Base-by-base conservation (phyloP, 495 filamentous ascomycete species). In the Aspergillus asperescens region DNA sequence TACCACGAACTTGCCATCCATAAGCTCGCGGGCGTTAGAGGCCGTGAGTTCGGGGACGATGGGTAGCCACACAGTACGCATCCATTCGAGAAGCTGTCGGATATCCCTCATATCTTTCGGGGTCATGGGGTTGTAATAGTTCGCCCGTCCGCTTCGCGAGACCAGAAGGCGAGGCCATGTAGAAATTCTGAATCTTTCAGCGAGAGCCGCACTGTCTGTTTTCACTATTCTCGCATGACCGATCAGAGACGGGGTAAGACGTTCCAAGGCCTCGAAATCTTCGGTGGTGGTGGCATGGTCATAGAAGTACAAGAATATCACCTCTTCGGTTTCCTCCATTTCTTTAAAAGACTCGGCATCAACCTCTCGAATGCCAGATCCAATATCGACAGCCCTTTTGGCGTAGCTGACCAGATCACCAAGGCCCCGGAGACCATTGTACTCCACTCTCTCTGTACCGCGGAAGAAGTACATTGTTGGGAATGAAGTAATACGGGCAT, bases 271-370 rank as follows among this genome's bases (percentile, higher is more conserved):
- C 57, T 74, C 73, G 64, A 97, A 95, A 69, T 98, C 93, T 67
- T 98, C 93, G 48, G 72, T 80, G 0, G 89, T 91, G 2, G 93
- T 96, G 23, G 93, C 93, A 50, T 93, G 82, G 62, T 98, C 94
- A 68, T 95, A 97, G 67, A 97, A 91, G 70, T 96, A 98, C 58
- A 96, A 67, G 65, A 98, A 98, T 38, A 96, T 84, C 54, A 98
- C 93, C 50, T 96, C 91, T 59, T 96, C 87, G 46, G 84, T 91
- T 76, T 94, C 81, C 69, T 97, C 94, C 60, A 98, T 70, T 55
- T 84, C 84, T 67, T 89, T 84, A 63, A 96, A 90, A 8, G 80
- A 74, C 16, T 77, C 77, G 15, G 81, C 80, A 66, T 90, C 84
- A 5, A 97, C 84, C 60, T 97, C 85, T 45, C 80, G 78, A 20